Evolutionary conservation across 257 asterid genomes (phyloP).

Genomic region (Solanum arcanum): DNA sequence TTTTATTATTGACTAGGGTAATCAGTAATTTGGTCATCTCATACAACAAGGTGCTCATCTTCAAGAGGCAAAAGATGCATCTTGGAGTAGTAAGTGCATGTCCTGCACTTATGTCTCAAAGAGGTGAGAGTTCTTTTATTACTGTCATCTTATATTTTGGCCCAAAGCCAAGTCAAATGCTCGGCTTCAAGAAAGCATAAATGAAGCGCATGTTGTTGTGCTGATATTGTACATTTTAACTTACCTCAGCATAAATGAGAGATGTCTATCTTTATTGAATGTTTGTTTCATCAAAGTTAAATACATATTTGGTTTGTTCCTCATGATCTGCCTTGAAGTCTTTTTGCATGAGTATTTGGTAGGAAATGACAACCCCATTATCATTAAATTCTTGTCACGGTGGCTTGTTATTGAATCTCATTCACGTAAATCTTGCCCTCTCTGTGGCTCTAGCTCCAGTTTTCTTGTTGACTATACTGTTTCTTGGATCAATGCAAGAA

Average conservation of each 20-base stretch:
- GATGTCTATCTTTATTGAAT: background rate
- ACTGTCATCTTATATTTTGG: background rate
- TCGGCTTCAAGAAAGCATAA: background rate
- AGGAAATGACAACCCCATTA: background rate
- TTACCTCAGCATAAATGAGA: background rate
- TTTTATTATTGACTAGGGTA: background rate
- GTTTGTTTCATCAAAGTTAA: background rate
- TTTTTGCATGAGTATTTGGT: background rate
- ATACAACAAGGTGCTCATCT: background rate
- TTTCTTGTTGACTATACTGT: background rate
- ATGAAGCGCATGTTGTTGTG: background rate
- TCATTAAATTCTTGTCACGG: background rate
- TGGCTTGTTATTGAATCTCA: background rate
- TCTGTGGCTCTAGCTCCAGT: background rate
- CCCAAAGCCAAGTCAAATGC: background rate
- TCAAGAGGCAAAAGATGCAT: background rate
- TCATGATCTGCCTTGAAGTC: background rate
- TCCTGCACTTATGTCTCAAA: background rate
- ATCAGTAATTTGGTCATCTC: background rate
- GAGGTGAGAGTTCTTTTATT: background rate
- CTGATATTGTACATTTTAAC: background rate
- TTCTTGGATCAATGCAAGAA: background rate
- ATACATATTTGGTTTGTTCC: background rate
- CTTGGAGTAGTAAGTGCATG: background rate
- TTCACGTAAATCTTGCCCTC: background rate